Percentiles rank a stretch among this genome's conserved stretches.
phyloP scores from a whole-genome alignment of 2,329 filamentous ascomycete species.

The Huntiella moniliformis region DNA sequence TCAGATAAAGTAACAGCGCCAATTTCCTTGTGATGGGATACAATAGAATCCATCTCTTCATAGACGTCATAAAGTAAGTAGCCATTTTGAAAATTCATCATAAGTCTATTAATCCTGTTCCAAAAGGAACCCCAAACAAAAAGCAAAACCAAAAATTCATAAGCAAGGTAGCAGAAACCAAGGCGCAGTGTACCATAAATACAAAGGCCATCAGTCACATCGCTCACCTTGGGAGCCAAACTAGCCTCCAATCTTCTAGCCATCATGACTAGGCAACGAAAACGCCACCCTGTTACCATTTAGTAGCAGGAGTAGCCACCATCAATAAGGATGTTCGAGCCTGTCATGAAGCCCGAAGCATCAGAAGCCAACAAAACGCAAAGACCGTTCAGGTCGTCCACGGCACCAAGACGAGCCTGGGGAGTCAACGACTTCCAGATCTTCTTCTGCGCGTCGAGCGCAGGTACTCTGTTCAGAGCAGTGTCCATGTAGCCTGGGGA shows the following conservation, averaged over 20 bases:
- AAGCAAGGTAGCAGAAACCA: too few relatives aligned
- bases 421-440: constrained; percentile 61
- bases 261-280: background rate
- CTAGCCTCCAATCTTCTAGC: background rate
- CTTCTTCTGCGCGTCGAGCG: constrained; percentile 63
- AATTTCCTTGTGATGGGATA: too few relatives aligned
- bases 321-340: constrained; percentile 53
- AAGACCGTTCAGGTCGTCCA: constrained; percentile 61
- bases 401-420: constrained; percentile 50
- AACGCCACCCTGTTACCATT: constrained; percentile 11
- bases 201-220: too few relatives aligned
- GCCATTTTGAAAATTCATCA: too few relatives aligned
- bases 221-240: background rate
- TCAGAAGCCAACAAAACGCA: constrained; percentile 61
- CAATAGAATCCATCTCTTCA: too few relatives aligned
- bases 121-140: too few relatives aligned
- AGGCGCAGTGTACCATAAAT: too few relatives aligned
- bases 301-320: constrained; percentile 49
- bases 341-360: constrained; percentile 58
- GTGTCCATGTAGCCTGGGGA: constrained; percentile 80
- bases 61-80: too few relatives aligned
- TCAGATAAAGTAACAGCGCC: too few relatives aligned
- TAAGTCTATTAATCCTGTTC: too few relatives aligned
- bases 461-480: constrained; percentile 57
- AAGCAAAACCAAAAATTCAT: too few relatives aligned